Conservation (phyloP, 129 eudicot species). For the Helichrysum umbraculigerum region DNA sequence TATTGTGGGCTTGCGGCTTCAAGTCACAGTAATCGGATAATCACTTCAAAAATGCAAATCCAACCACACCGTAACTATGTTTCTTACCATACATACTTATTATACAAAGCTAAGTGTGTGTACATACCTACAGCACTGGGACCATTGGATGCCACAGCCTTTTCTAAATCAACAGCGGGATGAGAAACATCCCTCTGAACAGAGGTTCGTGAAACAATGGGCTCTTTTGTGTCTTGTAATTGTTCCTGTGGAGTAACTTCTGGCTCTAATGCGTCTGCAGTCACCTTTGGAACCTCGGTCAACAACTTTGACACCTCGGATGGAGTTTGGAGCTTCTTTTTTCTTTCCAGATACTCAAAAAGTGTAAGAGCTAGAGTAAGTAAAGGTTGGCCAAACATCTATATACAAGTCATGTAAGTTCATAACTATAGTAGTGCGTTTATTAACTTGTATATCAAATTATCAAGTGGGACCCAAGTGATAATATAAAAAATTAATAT, state of each 20-base stretch:
- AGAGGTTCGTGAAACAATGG: slow-evolving; percentile 29
- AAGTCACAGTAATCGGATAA: background rate
- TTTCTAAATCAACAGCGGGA: slow-evolving; percentile 26
- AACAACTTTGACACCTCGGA: slow-evolving; percentile 60
- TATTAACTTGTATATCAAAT: slow-evolving; percentile 6
- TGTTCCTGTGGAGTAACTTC: slow-evolving; percentile 37
- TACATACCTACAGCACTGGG: slow-evolving; percentile 47
- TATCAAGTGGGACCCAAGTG: slow-evolving; percentile 7
- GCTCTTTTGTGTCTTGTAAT: slow-evolving; percentile 10
- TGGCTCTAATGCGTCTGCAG: slow-evolving; percentile 60
- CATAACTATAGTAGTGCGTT: background rate
- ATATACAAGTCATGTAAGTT: background rate
- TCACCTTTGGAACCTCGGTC: slow-evolving; percentile 70
- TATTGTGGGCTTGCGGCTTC: background rate
- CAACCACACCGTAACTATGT: background rate
- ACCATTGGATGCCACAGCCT: slow-evolving; percentile 28
- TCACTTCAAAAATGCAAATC: background rate
- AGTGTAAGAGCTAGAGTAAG: slow-evolving; percentile 44
- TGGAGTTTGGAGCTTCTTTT: slow-evolving; percentile 57
- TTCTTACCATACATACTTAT: background rate
- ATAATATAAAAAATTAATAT: background rate
- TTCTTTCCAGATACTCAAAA: slow-evolving; percentile 55
- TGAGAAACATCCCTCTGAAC: slow-evolving; percentile 31
- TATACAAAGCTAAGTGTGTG: background rate
- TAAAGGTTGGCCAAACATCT: slow-evolving; percentile 40